Evolutionary conservation across 176 grass and related monocot genomes (phyloP), one percentile per base, ranked within the genome.

Genomic region (Paspalum vaginatum): DNA sequence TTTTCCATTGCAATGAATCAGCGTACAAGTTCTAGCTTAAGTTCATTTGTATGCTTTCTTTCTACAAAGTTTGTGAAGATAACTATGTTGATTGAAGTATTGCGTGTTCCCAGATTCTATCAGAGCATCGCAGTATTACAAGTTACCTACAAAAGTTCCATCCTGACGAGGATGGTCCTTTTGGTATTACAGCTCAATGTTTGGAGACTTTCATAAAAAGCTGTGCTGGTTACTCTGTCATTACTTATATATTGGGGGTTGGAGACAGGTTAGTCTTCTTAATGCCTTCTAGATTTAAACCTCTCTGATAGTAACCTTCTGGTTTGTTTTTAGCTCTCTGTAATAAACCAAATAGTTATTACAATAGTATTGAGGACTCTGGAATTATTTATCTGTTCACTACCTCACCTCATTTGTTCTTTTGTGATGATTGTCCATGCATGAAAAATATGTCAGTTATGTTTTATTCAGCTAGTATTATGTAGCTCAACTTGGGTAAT

Each of bases 201-300:
- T 89, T 98, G 56, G 95, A 98, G 85, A 93, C 86, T 68, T 95
- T 91, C 81, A 99, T 95, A 61, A 93, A 98, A 84, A 93, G 90
- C 50, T 98, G 90, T 60, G 92, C 92, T 17, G 95, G 95, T 32
- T 98, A 98, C 77, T 98, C 92, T 81, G 92, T 95, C 81, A 95
- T 99, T 78, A 95, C 95, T 65, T 98, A 93, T 79, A 93, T 99
- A 85, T 68, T 99, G 88, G 96, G 96, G 18, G 91, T 99, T 82
- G 96, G 96, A 62, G 96, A 99, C 85, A 95, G 96, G 96, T 95
- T 65, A 8, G 80, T 39, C 17, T 61, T 59, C 26, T 50, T 61
- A 20, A 38, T 74, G 17, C 16, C 48, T 82, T 78, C 64, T 84
- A 42, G 18, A 63, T 72, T 56, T 38, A 59, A 69, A 75, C 24